Evolutionary conservation across 352 stramenopile genomes (phyloP), one percentile per base, ranked within the genome.

Genomic region (Phytopythium litorale): DNA sequence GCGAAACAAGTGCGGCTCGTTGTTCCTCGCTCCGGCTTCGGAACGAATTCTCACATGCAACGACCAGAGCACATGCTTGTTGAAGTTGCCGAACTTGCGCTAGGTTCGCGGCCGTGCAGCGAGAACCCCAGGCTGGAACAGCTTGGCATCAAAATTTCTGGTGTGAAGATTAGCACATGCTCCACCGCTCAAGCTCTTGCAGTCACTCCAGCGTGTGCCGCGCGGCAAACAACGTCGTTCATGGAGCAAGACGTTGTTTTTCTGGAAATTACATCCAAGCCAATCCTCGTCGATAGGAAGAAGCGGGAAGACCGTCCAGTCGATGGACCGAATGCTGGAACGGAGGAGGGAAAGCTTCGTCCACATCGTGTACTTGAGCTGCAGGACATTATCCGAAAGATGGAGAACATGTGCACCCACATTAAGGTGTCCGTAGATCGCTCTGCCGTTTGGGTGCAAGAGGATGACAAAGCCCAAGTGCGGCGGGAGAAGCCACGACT

Each of bases 1-100:
- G 62, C 83, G 28, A 49, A 62, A 4, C 56, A 66, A 32, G 67
- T 91, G 37, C 76, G 64, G 11, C 50, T 90, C 19, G 25, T 73
- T 5, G 7, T 91, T 13, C 81, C 84, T 13, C 80, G 81, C 9
- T 74, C 79, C 11, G 76, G 79, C 3, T 52, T 78, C 13, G 75
- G 77, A 9, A 84, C 73, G 2, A 66, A 63, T n/a, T 63, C 71
- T 32, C 61, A 73, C 21, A 63, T 81, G 45, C 64, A 68, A 38
- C 73, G 76, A n/a, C 76, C 73, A 0, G 82, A 91, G 67, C 70
- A 75, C 33, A 48, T 91, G 19, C 72, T 90, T 32, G 58, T 93
- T 4, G 65, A 78, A 23, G 52, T 91, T 40, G 60, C 64, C 11
- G 55, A 75, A 13, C 56, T 91, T n/a, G 37, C 58, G 30, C 71